Base-by-base conservation (phyloP, 1,284 basidiomycete genomes). In the Wallemia mellicola region DNA sequence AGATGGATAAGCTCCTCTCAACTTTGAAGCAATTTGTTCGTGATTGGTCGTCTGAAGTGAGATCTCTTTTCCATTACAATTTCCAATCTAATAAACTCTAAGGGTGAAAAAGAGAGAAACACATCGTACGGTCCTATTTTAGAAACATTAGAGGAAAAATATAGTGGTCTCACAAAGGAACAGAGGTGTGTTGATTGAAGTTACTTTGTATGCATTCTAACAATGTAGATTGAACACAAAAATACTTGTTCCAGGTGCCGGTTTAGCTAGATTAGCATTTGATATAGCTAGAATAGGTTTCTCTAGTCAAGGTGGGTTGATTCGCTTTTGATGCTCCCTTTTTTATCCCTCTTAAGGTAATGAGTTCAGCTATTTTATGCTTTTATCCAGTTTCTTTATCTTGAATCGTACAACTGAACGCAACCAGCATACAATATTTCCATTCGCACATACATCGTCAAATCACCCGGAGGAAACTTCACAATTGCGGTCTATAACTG, bases 311-410 rank as follows among this genome's bases (percentile, higher is more conserved):
- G 61, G 62, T 60, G 25, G 58, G 59, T 19, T 59, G 64, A 25
- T 26, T 24, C 22, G 54, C 24, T 24, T 27, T 55, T 26, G 28
- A 57, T 7, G 54, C 27, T 33, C 22, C 48, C 60, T 26, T 30
- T 28, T 24, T 32, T 48, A 2, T 64, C 71, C 81, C 2, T 83
- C 81, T 61, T 86, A 89, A 69, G 88, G 83, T 9, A 94, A 92
- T 67, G 89, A 94, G 69, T 92, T 91, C 67, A 88, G 84, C 28
- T 83, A 88, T 63, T 88, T 86, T 71, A 92, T 91, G 87, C 75
- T 91, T 9, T 76, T 91, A 1, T 74, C 81, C 1, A 86, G 86
- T 3, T 83, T 80, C 66, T 82, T 83, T 67, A 79, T 89, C 26
- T 72, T 91, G 30, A 87, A 86, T 66, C 76, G 85, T 64, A 86